Conservation (phyloP, 1,139 yeast species). For the Barnettozyma hawaiiensis region DNA sequence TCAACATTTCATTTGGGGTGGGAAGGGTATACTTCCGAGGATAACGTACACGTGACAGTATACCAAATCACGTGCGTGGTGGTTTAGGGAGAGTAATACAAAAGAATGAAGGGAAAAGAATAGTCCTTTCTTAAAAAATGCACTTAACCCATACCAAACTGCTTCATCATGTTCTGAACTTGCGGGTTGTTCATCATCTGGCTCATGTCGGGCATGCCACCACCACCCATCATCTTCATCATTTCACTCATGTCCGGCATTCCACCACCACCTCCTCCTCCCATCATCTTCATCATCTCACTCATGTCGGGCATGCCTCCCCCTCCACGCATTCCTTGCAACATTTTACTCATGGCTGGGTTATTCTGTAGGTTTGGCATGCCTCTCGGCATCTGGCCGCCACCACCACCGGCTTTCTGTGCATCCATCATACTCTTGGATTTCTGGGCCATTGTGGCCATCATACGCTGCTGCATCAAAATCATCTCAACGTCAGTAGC, state of each 20-base stretch:
- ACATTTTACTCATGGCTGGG: constrained; percentile 61
- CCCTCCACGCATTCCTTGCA: constrained; percentile 47
- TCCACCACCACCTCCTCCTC: constrained; percentile 32
- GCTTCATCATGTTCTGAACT: constrained; percentile 76
- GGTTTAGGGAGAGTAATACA: neutral
- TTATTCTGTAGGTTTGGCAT: constrained; percentile 56
- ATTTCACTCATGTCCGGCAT: constrained; percentile 44
- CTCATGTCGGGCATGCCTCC: constrained; percentile 42
- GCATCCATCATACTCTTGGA: constrained; percentile 54
- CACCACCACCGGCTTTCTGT: constrained; percentile 34
- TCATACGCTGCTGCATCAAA: constrained; percentile 85
- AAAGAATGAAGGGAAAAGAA: neutral
- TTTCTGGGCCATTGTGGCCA: constrained; percentile 88
- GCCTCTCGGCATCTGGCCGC: constrained; percentile 35
- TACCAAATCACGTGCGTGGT: neutral
- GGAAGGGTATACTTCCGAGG: too few relatives aligned
- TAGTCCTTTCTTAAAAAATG: neutral
- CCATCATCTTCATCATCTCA: constrained; percentile 38
- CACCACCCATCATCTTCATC: constrained; percentile 52
- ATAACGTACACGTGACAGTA: neutral
- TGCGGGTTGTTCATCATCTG: constrained; percentile 63
- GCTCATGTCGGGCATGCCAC: constrained; percentile 43
- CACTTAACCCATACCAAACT: constrained; percentile 43
- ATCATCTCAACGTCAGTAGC: constrained; percentile 94
- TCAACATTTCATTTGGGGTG: too few relatives aligned